A percentile compares a stretch with the other conserved stretches of the same genome.
phyloP scores from a whole-genome alignment of 768 basidiomycete species.

The Phaffia australis region DNA sequence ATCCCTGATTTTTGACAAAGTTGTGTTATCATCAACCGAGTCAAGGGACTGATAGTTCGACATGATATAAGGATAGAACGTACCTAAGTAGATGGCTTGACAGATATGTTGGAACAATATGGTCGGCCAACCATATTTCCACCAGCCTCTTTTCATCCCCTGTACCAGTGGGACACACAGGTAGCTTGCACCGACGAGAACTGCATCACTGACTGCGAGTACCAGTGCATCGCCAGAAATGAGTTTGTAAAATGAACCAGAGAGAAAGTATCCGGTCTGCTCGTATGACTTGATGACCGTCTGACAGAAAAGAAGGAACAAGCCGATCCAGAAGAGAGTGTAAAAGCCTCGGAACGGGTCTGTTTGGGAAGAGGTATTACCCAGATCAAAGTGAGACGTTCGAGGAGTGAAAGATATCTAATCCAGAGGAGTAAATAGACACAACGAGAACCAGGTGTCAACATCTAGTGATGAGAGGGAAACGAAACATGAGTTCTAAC shows the following conservation, averaged over 20 bases:
- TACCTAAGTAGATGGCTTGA: conserved; percentile 61
- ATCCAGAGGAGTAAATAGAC: background rate
- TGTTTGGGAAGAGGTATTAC: conserved; percentile 56
- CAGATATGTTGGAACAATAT: conserved; percentile 65
- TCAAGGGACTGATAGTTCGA: no score
- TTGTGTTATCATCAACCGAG: no score
- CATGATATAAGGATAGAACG: no score
- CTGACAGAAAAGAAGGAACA: conserved; percentile 49
- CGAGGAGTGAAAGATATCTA: conserved; percentile 61
- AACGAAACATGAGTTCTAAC: conserved; percentile 39
- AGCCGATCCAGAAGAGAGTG: conserved; percentile 67
- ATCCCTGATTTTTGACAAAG: conserved; percentile 20
- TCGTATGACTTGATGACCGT: conserved; percentile 50
- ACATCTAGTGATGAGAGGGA: no score
- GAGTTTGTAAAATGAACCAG: conserved; percentile 68
- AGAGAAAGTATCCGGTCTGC: conserved; percentile 63
- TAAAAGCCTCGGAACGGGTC: conserved; percentile 96
- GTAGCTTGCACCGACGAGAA: conserved; percentile 64
- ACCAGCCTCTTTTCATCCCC: conserved; percentile 64
- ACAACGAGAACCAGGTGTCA: background rate
- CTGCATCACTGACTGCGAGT: conserved; percentile 70
- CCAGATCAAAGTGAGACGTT: conserved; percentile 70
- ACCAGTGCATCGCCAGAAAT: conserved; percentile 75
- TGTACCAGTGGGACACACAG: conserved; percentile 72
- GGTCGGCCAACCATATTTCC: conserved; percentile 68